Evolutionary conservation across 2,329 filamentous ascomycete genomes (phyloP).

Genomic region (Podosphaera fusca): DNA sequence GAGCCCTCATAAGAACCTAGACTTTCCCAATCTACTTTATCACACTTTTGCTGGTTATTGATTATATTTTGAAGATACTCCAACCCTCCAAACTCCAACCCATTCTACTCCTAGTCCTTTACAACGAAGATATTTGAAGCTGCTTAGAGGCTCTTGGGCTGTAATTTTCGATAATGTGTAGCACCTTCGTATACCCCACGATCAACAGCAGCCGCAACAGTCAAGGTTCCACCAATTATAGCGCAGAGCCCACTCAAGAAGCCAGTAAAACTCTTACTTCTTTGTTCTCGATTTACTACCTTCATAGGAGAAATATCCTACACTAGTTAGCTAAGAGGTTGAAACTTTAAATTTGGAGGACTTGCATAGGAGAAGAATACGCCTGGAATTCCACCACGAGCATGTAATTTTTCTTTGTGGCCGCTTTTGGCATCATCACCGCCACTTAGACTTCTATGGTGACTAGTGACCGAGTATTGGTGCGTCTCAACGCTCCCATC

Average conservation of each 20-base stretch:
- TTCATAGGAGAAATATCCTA: constrained; percentile 99
- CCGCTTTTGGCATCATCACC: constrained; percentile 70
- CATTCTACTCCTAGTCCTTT: constrained; percentile 5
- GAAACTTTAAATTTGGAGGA: constrained; percentile 8
- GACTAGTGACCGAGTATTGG: constrained; percentile 93
- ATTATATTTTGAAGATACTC: constrained; percentile 1
- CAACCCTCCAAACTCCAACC: constrained; percentile 10
- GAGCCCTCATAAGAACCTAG: neutral
- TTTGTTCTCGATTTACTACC: constrained; percentile 86
- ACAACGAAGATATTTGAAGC: neutral
- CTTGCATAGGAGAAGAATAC: constrained; percentile 96
- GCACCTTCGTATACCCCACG: constrained; percentile 77
- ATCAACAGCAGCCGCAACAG: constrained; percentile 83
- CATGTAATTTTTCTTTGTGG: constrained; percentile 79
- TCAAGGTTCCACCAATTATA: constrained; percentile 82
- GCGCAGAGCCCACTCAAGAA: constrained; percentile 91
- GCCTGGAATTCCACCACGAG: constrained; percentile 76
- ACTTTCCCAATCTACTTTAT: neutral
- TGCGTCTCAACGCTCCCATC: constrained; percentile 86
- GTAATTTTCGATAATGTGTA: constrained; percentile 69
- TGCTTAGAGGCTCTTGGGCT: constrained; percentile 31
- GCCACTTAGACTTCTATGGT: constrained; percentile 69
- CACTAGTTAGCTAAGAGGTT: constrained; percentile 8
- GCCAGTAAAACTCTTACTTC: constrained; percentile 68
- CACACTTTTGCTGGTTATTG: neutral